Evolutionary conservation across 108 stramenopile species (phyloP), one percentile per base, ranked within the genome.

Genomic region (Cyclotella cryptica): DNA sequence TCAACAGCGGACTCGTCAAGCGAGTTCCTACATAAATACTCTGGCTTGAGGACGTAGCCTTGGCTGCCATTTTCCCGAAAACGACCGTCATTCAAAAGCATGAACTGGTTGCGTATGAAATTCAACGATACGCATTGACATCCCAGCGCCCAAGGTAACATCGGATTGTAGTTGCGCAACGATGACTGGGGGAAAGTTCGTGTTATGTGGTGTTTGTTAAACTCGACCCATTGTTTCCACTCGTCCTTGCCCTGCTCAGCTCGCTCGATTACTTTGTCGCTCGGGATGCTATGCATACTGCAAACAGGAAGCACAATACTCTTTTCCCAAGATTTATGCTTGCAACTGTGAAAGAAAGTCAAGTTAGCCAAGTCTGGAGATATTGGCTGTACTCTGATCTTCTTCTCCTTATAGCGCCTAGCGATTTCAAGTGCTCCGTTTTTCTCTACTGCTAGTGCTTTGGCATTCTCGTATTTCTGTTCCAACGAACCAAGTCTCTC

Each of bases 31-130:
- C 80, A 73, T 49, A 95, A 53, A 53, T 81, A 71, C 71, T 81
- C 74, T 14, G 98, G 98, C 77, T 98, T 98, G 8, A 98, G 84
- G 14, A 98, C 92, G 84, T 99, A 99, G 10, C 99, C 99, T 62
- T 87, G 90, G 19, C 85, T 91, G 21, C 97, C 98, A 80, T 97
- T 97, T 27, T 87, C 82, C 35, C 92, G 87, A 75, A 98, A 98
- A 19, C 93, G 88, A 24, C 97, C 98, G 75, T 95, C 94, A 67
- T 97, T 97, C 53, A 97, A 69, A 39, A 93, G 80, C 68, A 97
- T 77, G 58, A 90, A 88, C 35, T 89, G 84, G 62, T 95, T 92
- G n/a, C 81, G 65, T 6, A 90, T 88, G 75, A 88, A 94, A 77
- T 98, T 98, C 85, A 97, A 78, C 8, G 96, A 87, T 60, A 97